Evolutionary conservation across 768 basidiomycete species (phyloP).

Genomic region (Stropharia rugosoannulata): DNA sequence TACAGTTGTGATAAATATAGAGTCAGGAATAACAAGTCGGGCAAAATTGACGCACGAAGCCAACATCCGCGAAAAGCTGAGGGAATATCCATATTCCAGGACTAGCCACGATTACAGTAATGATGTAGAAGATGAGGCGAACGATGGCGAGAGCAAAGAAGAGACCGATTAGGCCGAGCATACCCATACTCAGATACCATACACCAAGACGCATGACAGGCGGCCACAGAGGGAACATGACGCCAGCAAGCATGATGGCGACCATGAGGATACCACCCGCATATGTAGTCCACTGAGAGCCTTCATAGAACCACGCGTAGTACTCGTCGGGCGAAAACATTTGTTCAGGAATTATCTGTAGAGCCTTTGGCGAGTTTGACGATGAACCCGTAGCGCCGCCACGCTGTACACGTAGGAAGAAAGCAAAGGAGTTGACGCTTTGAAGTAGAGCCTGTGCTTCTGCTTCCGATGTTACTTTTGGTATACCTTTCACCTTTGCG

Average conservation of each 20-base stretch:
- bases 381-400: conserved; percentile 63
- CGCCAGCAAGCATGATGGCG: conserved; percentile 88
- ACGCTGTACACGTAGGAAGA: conserved; percentile 90
- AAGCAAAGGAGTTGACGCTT: conserved; percentile 77
- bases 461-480: conserved; percentile 68
- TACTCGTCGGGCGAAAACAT: conserved; percentile 77
- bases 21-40: background rate
- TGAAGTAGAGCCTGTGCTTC: conserved; percentile 71
- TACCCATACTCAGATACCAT: conserved; percentile 90
- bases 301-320: conserved; percentile 97
- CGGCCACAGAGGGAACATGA: conserved; percentile 99
- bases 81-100: conserved; percentile 99
- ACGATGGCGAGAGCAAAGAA: conserved; percentile 92
- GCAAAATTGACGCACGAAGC: conserved; percentile 72
- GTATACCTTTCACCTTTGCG: conserved; percentile 79
- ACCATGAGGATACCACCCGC: conserved; percentile 92
- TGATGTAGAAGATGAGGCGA: conserved; percentile 89
- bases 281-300: conserved; percentile 91
- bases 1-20: background rate
- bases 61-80: conserved; percentile 95
- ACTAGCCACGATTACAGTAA: conserved; percentile 81
- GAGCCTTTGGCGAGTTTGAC: conserved; percentile 72
- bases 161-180: conserved; percentile 83
- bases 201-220: conserved; percentile 89
- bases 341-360: conserved; percentile 82